Base-by-base conservation (phyloP, 345 rosid species). In the Nephelium lappaceum region DNA sequence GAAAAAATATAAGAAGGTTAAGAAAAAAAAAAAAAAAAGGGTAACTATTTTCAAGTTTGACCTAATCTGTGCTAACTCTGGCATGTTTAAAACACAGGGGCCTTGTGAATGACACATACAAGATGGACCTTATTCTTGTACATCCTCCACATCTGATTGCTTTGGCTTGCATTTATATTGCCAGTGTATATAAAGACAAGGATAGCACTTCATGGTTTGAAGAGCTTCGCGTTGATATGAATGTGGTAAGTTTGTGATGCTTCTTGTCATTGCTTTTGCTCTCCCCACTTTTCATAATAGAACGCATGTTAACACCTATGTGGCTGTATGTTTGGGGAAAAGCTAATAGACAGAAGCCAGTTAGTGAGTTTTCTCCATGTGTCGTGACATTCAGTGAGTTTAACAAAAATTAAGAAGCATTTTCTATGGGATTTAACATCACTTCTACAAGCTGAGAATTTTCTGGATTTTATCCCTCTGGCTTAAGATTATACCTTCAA, bases 211-310 rank as follows among this genome's bases (percentile, higher is more conserved):
- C 97, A n/a, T 96, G 99, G 99, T 94, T 96, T 72, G 99, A 96
- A 85, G 99, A 96, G 86, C 98, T 96, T 42, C 91, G 88, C 0
- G 97, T 91, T n/a, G 99, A 94, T 85, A 92, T 96, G 98, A 96
- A 91, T 85, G 91, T 89, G 81, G 99, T 96, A 84, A 89, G 94
- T 81, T 67, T 14, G 42, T 67, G 39, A 47, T 61, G 47, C 80
- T 47, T 43, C 47, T 61, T 57, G 23, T 18, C 25, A 11, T 70
- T 63, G 41, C 23, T 27, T 39, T 67, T 76, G 31, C 23, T 23
- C 31, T 1, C 14, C 1, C n/a, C 23, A 0, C 43, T 6, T 5
- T 19, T 23, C 18, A 0, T 47, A 45, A 27, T 63, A 21, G 21
- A 47, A 49, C 31, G 6, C n/a, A 39, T 31, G n/a, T 63, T 2